Percentiles rank a stretch among this genome's conserved stretches.
Conservation (phyloP, 306 rosid genomes). For the Ceratonia siliqua region DNA sequence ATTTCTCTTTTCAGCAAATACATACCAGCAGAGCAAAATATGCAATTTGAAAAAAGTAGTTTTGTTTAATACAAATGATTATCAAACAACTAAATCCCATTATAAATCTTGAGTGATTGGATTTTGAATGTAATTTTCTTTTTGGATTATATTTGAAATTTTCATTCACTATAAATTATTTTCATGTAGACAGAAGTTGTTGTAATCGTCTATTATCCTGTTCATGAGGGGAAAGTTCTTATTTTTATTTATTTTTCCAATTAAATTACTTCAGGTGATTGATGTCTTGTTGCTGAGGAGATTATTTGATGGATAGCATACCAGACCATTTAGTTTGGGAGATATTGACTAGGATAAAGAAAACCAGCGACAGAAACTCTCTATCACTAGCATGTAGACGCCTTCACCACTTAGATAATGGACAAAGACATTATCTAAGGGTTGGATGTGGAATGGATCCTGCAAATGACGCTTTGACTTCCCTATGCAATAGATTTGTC, state of each 20-base stretch:
- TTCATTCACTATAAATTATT: neutral
- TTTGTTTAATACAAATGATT: neutral
- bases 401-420: slow-evolving; percentile 60
- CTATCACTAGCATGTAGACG: slow-evolving; percentile 62
- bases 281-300: neutral
- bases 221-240: neutral
- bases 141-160: neutral
- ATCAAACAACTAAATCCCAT: neutral
- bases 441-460: slow-evolving; percentile 94
- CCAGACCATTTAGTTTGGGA: slow-evolving; percentile 90
- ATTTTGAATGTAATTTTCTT: too few species aligned
- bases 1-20: neutral
- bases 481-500: slow-evolving; percentile 66
- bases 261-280: slow-evolving; percentile 22
- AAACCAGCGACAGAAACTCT: slow-evolving; percentile 61
- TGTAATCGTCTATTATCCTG: neutral
- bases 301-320: slow-evolving; percentile 60
- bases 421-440: slow-evolving; percentile 63
- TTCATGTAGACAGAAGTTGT: neutral
- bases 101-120: neutral
- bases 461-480: slow-evolving; percentile 71
- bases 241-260: neutral
- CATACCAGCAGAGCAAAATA: neutral
- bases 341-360: slow-evolving; percentile 65
- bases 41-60: neutral